Evolutionary conservation across 2,329 filamentous ascomycete genomes (phyloP).

Genomic region (Alternaria conjuncta): DNA sequence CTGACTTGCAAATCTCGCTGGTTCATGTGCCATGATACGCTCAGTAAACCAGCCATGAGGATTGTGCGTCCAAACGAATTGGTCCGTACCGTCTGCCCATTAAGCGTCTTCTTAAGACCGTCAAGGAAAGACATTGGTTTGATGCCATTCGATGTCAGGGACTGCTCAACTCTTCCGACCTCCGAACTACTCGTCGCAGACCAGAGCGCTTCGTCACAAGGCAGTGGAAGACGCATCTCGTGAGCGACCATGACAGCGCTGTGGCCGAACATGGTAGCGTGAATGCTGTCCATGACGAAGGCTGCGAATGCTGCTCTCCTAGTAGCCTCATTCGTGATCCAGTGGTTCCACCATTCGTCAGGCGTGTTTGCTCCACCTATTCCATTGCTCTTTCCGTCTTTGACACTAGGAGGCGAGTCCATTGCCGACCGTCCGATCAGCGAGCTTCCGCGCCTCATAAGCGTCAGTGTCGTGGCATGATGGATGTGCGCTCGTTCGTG

Average conservation of each 20-base stretch:
- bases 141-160: conserved; percentile 78
- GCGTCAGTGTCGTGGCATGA: conserved; percentile 90
- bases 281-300: conserved; percentile 93
- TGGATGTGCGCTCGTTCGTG: conserved; percentile 97
- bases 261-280: conserved; percentile 97
- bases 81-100: conserved; percentile 82
- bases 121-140: conserved; percentile 89
- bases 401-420: conserved; percentile 80
- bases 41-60: conserved; percentile 90
- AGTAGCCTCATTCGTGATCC: conserved; percentile 94
- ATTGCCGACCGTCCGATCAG: conserved; percentile 84
- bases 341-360: conserved; percentile 93
- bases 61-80: conserved; percentile 94
- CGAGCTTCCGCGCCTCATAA: conserved; percentile 93
- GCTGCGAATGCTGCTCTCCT: conserved; percentile 89
- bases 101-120: conserved; percentile 86
- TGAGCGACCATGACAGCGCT: conserved; percentile 97
- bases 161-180: conserved; percentile 82
- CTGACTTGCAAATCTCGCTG: conserved; percentile 92
- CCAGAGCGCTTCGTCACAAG: conserved; percentile 93
- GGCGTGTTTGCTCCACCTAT: conserved; percentile 67
- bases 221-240: conserved; percentile 88
- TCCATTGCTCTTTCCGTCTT: conserved; percentile 63
- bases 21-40: conserved; percentile 97
- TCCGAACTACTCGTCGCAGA: conserved; percentile 86